phyloP scores from a whole-genome alignment of 148 eudicot genomes.

The Dianthus caryophyllus region DNA sequence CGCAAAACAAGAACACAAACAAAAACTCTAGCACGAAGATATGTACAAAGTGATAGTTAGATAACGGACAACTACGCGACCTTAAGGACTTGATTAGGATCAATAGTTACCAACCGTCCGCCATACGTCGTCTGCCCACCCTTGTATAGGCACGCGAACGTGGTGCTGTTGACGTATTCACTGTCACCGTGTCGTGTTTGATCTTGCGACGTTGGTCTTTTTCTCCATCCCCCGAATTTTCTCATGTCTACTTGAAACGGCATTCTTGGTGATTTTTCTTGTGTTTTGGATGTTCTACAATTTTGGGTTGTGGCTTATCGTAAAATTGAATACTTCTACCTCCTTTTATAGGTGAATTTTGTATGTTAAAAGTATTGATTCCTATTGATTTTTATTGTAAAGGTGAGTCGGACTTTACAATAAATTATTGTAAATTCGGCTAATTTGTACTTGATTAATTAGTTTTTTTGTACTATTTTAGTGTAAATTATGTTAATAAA shows the following conservation, averaged over 20 bases:
- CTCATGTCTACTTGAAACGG: constrained; percentile 4
- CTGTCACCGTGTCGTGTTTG: constrained; percentile 2
- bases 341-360: constrained; percentile 8
- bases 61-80: constrained; percentile 14
- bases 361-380: background rate
- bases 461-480: too few relatives aligned
- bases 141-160: constrained; percentile 20
- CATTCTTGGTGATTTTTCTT: constrained; percentile 10
- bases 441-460: too few relatives aligned
- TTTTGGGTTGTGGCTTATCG: background rate
- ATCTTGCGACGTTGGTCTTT: constrained; percentile 11
- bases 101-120: constrained; percentile 13
- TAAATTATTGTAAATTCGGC: too few relatives aligned
- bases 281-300: background rate
- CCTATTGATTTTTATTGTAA: background rate
- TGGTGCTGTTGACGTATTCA: background rate
- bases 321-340: background rate
- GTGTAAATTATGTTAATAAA: too few relatives aligned
- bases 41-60: background rate
- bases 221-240: background rate
- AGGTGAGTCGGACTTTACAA: too few relatives aligned
- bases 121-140: constrained; percentile 22
- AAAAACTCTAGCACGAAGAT: background rate
- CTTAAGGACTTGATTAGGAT: constrained; percentile 24
- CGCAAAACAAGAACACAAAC: background rate